Base-by-base conservation (phyloP, 352 stramenopile genomes). In the Pythium scleroteichum region DNA sequence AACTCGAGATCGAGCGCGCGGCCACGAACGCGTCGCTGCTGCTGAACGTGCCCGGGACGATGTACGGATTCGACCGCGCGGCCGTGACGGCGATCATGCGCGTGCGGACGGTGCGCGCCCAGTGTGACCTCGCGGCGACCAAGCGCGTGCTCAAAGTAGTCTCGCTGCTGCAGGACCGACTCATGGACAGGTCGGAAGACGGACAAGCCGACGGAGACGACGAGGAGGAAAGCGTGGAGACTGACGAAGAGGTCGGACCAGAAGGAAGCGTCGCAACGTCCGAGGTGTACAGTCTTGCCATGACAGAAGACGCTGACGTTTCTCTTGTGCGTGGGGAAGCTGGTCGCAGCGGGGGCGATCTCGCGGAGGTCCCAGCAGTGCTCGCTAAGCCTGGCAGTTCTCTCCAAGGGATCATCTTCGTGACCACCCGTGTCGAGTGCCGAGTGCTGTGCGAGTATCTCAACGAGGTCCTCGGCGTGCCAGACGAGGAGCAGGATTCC, bases 391-490 rank as follows among this genome's bases (percentile, higher is more conserved):
- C 22, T 38, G 4, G 27, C 44, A 22, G 14, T 20, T 44, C 6
- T 35, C 38, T 40, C 1, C 20, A 41, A 27, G 85, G 85, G 19
- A 94, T 96, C 29, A 66, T 96, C 40, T 95, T 95, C 52, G 87
- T 95, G 12, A 78, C 89, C 42, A 91, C 81, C 19, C 79, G 88
- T n/a, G 75, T 77, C 22, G 86, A 94, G 61, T 91, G 82, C 38
- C 87, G 84, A 47, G 78, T 94, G 3, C 41, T 95, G 51, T 82
- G 71, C 0, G 87, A 95, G 42, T 95, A 69, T 49, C 68, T 96
- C 3, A 94, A 94, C 53, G 75, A 79, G 20, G 83, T 82, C 27
- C 78, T 91, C 39, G 64, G 54, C 12, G 16, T 39, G 13, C 20
- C 59, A 5, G 14, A 32, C 1, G 55, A 53, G 20, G 58, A 68